These are phyloP conservation scores for Protomyces macrosporus DNA, from an alignment of 1,139 yeast genomes.

Conservation along the genomic window DNA sequence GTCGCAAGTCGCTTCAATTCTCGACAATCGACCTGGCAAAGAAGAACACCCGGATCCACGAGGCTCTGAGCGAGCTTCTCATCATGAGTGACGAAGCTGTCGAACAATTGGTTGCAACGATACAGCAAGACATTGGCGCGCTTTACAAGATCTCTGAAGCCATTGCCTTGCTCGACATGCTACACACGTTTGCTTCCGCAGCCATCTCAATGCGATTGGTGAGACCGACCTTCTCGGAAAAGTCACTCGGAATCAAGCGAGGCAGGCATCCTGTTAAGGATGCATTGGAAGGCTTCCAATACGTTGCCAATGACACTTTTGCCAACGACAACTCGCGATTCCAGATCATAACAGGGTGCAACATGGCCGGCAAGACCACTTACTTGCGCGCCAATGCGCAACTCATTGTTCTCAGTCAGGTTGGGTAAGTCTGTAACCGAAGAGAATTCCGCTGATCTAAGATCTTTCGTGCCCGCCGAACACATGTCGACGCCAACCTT, in stretches of 20 bases:
- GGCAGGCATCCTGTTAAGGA: constrained; percentile 83
- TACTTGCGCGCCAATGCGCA: constrained; percentile 61
- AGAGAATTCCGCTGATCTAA: background rate
- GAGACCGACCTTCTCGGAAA: constrained; percentile 32
- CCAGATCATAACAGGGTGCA: constrained; percentile 65
- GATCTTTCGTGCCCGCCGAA: constrained; percentile 58
- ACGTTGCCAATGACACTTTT: constrained; percentile 65
- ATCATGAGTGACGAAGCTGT: constrained; percentile 44
- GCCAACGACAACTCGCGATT: constrained; percentile 47
- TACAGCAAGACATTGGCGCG: constrained; percentile 37
- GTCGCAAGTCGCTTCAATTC: constrained; percentile 41
- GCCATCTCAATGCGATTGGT: constrained; percentile 33
- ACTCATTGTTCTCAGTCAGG: constrained; percentile 66
- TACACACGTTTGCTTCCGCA: constrained; percentile 42
- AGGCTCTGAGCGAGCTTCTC: constrained; percentile 43
- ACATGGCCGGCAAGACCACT: constrained; percentile 73
- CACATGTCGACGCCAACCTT: constrained; percentile 55
- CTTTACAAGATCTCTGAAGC: constrained; percentile 48
- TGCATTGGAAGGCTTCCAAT: constrained; percentile 42
- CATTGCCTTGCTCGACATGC: constrained; percentile 44
- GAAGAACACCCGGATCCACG: constrained; percentile 43
- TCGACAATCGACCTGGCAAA: constrained; percentile 45
- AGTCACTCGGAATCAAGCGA: constrained; percentile 37
- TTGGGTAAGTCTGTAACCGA: constrained; percentile 45
- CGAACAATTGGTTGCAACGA: constrained; percentile 37